A percentile compares a stretch with the other conserved stretches of the same genome.
Evolutionary conservation across 2,329 filamentous ascomycete species (phyloP).

Genomic region (Penicillium sp.): DNA sequence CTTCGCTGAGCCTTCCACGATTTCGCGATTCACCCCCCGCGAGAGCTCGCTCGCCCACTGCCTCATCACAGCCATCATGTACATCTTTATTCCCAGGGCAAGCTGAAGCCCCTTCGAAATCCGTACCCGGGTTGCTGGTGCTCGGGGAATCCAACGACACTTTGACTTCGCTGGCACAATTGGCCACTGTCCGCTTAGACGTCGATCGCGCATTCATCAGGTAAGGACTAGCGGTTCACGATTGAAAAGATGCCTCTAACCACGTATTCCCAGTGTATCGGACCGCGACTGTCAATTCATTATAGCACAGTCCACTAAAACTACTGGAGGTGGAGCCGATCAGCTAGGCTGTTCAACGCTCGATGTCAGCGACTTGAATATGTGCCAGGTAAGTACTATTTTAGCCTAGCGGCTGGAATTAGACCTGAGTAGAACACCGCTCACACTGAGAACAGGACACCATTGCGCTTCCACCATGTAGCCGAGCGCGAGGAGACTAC

Average conservation of each 20-base stretch:
- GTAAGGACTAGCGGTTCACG: neutral
- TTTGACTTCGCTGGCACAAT: slow-evolving; percentile 17
- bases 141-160: slow-evolving; percentile 5
- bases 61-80: neutral
- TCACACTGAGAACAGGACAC: neutral
- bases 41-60: neutral
- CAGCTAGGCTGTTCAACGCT: slow-evolving; percentile 3
- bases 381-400: slow-evolving; percentile 9
- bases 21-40: neutral
- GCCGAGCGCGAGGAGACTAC: neutral
- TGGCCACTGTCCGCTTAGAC: slow-evolving; percentile 15
- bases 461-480: neutral
- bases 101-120: neutral
- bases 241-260: neutral
- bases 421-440: neutral
- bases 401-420: neutral
- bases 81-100: neutral
- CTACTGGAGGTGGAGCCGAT: neutral
- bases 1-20: neutral
- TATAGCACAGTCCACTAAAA: slow-evolving; percentile 13
- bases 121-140: neutral
- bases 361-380: slow-evolving; percentile 10
- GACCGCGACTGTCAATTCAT: slow-evolving; percentile 16
- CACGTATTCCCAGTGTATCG: slow-evolving; percentile 7
- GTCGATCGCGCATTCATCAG: slow-evolving; percentile 14